phyloP scores from a whole-genome alignment of 2,329 filamentous ascomycete genomes.

The Eutypella sp. region DNA sequence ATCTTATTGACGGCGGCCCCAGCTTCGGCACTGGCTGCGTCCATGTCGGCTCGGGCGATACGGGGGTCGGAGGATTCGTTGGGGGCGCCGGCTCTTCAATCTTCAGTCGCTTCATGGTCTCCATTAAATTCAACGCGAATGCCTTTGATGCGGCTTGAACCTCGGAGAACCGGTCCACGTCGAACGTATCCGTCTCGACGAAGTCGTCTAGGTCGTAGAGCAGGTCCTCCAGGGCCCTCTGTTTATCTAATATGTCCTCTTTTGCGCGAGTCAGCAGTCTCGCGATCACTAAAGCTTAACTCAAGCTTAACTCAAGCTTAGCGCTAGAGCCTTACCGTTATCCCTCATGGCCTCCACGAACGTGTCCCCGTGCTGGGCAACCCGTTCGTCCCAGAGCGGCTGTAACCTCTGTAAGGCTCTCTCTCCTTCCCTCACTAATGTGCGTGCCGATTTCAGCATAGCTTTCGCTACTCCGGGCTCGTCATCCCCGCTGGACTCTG shows the following conservation, averaged over 20 bases:
- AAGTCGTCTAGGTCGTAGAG: conserved; percentile 42
- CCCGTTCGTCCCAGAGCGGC: conserved; percentile 33
- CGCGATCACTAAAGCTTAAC: no score
- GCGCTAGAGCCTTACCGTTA: no score
- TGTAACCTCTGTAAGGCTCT: conserved; percentile 32
- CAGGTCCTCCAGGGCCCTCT: conserved; percentile 32
- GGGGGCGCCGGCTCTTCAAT: conserved; percentile 15
- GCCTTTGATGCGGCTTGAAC: conserved; percentile 35
- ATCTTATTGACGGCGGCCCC: conserved; percentile 3
- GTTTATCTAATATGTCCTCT: conserved; percentile 18
- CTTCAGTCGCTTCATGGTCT: conserved; percentile 30
- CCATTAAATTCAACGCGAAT: conserved; percentile 35
- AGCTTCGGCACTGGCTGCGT: conserved; percentile 14
- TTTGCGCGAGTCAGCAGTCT: conserved; percentile 11
- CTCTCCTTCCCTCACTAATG: conserved; percentile 33
- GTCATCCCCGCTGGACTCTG: conserved; percentile 20
- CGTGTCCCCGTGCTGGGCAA: conserved; percentile 30
- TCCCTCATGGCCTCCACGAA: conserved; percentile 32
- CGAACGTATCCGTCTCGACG: conserved; percentile 32
- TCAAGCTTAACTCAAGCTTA: no score
- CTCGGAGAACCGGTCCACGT: conserved; percentile 29
- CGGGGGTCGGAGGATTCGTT: conserved; percentile 3
- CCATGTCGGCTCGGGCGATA: conserved; percentile 24
- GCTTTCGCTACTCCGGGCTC: conserved; percentile 17
- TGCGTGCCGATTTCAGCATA: conserved; percentile 30